Conservation (phyloP, 129 eudicot genomes). For the Erigeron canadensis region DNA sequence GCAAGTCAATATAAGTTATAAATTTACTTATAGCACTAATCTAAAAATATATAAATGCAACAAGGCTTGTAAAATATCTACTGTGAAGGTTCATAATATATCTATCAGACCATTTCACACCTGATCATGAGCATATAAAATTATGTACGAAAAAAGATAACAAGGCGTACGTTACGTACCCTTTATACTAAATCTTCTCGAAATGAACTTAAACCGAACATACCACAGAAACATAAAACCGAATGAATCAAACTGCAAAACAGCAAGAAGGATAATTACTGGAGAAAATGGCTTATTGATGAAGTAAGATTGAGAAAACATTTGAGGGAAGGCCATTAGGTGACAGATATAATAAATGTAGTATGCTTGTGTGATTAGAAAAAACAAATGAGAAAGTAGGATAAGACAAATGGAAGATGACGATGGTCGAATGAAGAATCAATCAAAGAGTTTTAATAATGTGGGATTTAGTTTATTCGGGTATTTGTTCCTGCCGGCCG, state of each 20-base stretch:
- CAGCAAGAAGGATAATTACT: conserved; percentile 10
- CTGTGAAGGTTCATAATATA: background rate
- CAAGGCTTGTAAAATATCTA: background rate
- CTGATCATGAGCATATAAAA: conserved; percentile 4
- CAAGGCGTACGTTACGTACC: too few relatives aligned
- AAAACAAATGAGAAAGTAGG: conserved; percentile 17
- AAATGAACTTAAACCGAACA: conserved; percentile 21
- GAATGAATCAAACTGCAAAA: conserved; percentile 15
- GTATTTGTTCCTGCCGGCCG: conserved; percentile 38
- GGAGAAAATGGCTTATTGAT: conserved; percentile 16
- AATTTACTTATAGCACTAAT: too few relatives aligned
- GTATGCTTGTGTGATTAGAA: background rate
- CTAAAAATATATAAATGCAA: background rate
- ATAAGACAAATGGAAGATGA: conserved; percentile 39
- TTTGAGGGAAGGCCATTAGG: conserved; percentile 32
- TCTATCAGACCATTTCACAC: conserved; percentile 1
- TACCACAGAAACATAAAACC: conserved; percentile 11
- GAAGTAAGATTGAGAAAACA: conserved; percentile 22
- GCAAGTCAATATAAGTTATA: too few relatives aligned
- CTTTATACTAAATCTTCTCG: conserved; percentile 19
- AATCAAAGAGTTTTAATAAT: background rate
- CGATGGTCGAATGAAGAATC: conserved; percentile 16
- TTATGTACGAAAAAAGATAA: background rate
- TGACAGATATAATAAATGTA: conserved; percentile 15
- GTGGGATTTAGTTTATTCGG: conserved; percentile 15